These are phyloP conservation scores for Vigna nakashimae DNA, from an alignment of 306 rosid genomes.

Conservation along the genomic window DNA sequence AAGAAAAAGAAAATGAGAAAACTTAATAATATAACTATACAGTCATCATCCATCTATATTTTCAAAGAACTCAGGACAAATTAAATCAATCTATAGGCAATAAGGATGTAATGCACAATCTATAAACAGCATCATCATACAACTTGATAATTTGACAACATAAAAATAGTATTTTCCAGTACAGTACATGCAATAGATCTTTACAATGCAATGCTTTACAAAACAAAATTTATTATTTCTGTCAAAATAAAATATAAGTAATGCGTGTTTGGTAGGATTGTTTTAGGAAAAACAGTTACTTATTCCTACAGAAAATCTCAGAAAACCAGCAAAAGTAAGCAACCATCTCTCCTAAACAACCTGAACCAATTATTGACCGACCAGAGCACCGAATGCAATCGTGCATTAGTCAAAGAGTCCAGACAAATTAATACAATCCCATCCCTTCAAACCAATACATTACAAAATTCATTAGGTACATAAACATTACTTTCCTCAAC, in stretches of 20 bases:
- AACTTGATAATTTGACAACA: not conserved
- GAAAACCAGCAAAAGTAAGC: not conserved
- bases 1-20: not conserved
- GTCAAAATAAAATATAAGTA: conserved; percentile 1
- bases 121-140: not conserved
- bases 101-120: conserved; percentile 1
- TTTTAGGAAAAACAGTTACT: not conserved
- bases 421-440: too few relatives aligned
- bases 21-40: not conserved
- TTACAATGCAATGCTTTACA: not conserved
- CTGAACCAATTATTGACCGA: not conserved
- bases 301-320: not conserved
- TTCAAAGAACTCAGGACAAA: conserved; percentile 7
- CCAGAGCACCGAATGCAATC: not conserved
- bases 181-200: not conserved
- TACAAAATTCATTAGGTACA: too few relatives aligned
- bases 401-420: not conserved
- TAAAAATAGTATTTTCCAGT: not conserved
- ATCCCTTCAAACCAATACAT: too few relatives aligned
- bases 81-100: conserved; percentile 3
- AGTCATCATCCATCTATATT: conserved; percentile 5
- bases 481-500: too few relatives aligned
- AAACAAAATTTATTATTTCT: conserved; percentile 26
- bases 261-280: not conserved
- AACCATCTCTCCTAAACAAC: not conserved